phyloP scores from a whole-genome alignment of 352 stramenopile genomes.

The Phytophthora palmivora region DNA sequence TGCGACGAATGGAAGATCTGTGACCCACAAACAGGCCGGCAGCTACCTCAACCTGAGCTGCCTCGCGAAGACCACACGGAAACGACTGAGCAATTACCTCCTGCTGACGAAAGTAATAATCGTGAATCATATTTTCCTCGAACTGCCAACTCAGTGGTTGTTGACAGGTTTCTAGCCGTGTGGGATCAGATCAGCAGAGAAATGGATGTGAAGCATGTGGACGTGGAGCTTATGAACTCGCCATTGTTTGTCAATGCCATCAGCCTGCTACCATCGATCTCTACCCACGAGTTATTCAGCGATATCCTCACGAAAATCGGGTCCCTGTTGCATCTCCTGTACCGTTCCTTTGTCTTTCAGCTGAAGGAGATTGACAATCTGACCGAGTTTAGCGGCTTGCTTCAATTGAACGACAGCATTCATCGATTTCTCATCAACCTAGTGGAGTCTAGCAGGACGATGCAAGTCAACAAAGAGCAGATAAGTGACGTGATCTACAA shows the following conservation, averaged over 20 bases:
- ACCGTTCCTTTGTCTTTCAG: slow-evolving; percentile 31
- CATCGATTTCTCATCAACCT: slow-evolving; percentile 36
- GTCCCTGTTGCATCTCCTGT: slow-evolving; percentile 34
- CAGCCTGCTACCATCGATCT: slow-evolving; percentile 29
- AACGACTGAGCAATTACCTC: neutral
- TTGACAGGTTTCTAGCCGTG: slow-evolving; percentile 38
- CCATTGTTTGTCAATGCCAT: slow-evolving; percentile 35
- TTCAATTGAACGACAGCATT: slow-evolving; percentile 29
- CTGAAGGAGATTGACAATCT: slow-evolving; percentile 29
- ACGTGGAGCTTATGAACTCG: slow-evolving; percentile 21
- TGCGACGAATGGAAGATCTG: slow-evolving; percentile 89
- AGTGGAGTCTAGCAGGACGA: slow-evolving; percentile 15
- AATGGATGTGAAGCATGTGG: slow-evolving; percentile 32
- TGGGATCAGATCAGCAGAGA: slow-evolving; percentile 35
- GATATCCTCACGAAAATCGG: slow-evolving; percentile 22
- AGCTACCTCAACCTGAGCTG: slow-evolving; percentile 31
- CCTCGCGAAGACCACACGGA: neutral
- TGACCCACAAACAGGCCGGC: slow-evolving; percentile 73
- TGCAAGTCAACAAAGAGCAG: slow-evolving; percentile 21
- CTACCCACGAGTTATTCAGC: slow-evolving; percentile 16
- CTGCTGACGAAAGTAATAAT: slow-evolving; percentile 20
- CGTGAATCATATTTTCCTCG: neutral
- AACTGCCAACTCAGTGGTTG: slow-evolving; percentile 8
- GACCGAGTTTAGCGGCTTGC: slow-evolving; percentile 7
- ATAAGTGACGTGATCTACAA: slow-evolving; percentile 60